Evolutionary conservation across 164 flowering plant species (phyloP), one percentile per base, ranked within the genome.

Genomic region (Liriodendron chinense): DNA sequence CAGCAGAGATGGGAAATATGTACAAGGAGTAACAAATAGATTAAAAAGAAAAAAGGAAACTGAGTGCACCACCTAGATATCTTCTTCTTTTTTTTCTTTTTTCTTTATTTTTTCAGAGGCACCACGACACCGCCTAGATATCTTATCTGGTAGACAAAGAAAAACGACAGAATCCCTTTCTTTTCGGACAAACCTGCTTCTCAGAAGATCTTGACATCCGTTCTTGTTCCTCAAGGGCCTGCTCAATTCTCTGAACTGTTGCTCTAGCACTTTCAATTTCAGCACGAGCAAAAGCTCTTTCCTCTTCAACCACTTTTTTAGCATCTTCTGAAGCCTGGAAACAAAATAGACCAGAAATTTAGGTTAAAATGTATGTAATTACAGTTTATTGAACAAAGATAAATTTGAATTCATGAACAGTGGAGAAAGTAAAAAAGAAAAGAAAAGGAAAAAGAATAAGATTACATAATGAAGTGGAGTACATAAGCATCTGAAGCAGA

Each of bases 231-330:
- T 86, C 87, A 74, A 94, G 86, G 76, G 98, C 93, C 77, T 94
- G 94, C 80, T 94, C 97, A 77, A 94, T 90, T 83, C 93, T 91
- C 80, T 88, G 93, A 69, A 96, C 98, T 75, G 96, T 95, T 75
- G 91, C 97, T 79, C 91, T 84, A 61, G 99, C 99, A 81, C 81
- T 91, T 76, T 94, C 98, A 80, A 96, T 96, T 88, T 96, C 99
- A 78, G 90, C 92, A 79, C 95, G 91, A 70, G 98, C 98, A 90
- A 90, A 89, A 73, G 97, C 88, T 80, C 96, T 91, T 91, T 94
- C 99, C 81, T 94, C 96, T 78, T 88, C 95, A 66, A 92, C 93
- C 81, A 91, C 82, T 73, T 80, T 90, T 78, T 89, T 92, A 64
- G 97, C 98, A 87, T 95, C 96, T 81, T 93, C 96, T 43, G 99